Evolutionary conservation across 495 filamentous ascomycete genomes (phyloP).

Genomic region (Trichoderma virens): DNA sequence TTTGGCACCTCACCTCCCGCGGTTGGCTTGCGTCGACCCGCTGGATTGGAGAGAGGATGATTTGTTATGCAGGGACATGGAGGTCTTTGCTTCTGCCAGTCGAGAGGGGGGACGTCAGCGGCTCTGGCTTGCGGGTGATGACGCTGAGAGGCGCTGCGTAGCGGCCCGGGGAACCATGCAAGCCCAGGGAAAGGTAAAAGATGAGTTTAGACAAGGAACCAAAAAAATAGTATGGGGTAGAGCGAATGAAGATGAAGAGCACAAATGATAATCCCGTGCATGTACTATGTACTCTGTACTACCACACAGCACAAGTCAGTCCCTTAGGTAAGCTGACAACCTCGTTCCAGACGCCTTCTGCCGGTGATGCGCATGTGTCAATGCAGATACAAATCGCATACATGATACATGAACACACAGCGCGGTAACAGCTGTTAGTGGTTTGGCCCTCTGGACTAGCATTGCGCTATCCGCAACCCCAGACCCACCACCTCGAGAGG

Average conservation of each 20-base stretch:
- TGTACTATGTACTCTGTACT: no score
- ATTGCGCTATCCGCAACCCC: background rate
- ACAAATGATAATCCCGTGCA: no score
- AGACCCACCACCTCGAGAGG: background rate
- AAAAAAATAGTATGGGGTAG: no score
- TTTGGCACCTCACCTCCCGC: background rate
- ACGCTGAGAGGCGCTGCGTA: background rate
- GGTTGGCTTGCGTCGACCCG: background rate
- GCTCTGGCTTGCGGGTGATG: background rate
- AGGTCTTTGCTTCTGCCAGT: background rate
- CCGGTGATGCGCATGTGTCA: background rate
- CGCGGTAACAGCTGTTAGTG: background rate
- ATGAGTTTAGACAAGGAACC: no score
- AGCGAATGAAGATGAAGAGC: no score
- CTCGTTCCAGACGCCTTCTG: background rate
- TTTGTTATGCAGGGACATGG: background rate
- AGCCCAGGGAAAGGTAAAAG: background rate
- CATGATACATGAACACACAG: background rate
- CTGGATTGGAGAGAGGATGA: background rate
- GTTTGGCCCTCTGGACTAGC: background rate
- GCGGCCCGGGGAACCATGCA: slow-evolving; percentile 5
- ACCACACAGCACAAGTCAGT: no score
- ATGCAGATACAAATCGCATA: slow-evolving; percentile 3
- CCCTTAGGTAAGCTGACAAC: background rate
- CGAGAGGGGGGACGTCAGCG: background rate